Evolutionary conservation across 2,329 filamentous ascomycete genomes (phyloP).

Genomic region (Diaporthe sp.): DNA sequence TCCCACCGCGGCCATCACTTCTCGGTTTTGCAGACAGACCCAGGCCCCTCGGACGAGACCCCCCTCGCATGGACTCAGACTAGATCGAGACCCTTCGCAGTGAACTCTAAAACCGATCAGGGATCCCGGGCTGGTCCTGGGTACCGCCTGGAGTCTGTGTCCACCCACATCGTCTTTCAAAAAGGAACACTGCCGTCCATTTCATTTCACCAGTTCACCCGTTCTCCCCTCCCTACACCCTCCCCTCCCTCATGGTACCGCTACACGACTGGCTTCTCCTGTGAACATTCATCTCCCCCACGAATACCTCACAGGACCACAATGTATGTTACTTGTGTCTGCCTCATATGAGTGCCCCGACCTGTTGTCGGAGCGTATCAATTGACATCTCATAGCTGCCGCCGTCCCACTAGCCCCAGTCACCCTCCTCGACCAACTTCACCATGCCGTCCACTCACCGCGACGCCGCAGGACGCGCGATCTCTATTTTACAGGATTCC

Average conservation of each 20-base stretch:
- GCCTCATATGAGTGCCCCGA: neutral
- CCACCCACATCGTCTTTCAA: constrained; percentile 28
- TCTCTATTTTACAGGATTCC: constrained; percentile 36
- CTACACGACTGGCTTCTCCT: neutral
- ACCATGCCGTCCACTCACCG: constrained; percentile 33
- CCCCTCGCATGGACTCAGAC: constrained; percentile 14
- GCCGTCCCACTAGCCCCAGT: neutral
- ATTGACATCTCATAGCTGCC: constrained; percentile 6
- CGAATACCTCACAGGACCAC: neutral
- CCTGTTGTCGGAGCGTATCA: neutral
- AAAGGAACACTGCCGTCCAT: constrained; percentile 29
- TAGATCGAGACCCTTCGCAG: neutral
- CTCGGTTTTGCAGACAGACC: constrained; percentile 4
- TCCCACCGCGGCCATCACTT: constrained; percentile 5
- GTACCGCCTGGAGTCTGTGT: constrained; percentile 21
- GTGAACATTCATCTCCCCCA: neutral
- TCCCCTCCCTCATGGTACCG: neutral
- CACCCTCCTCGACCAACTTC: neutral
- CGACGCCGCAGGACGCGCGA: constrained; percentile 35
- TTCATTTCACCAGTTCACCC: neutral
- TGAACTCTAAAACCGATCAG: constrained; percentile 29
- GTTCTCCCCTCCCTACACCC: constrained; percentile 11
- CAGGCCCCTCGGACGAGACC: neutral
- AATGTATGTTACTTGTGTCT: neutral
- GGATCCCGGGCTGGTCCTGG: constrained; percentile 19